Base-by-base conservation (phyloP, 192 early-diverging fungal species). In the Podila verticillata region DNA sequence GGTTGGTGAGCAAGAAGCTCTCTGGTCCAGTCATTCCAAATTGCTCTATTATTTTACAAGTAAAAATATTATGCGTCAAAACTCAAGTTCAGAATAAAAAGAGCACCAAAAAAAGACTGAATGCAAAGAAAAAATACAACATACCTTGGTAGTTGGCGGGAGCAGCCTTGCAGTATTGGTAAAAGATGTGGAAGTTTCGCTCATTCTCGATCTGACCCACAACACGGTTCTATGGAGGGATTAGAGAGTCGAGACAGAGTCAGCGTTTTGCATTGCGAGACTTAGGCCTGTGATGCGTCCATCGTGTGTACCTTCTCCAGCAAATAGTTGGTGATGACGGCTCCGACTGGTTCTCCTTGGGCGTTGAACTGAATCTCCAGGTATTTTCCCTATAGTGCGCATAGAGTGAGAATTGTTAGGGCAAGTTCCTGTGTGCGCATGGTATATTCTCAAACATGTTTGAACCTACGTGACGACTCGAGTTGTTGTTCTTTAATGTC, bases 141-240 rank as follows among this genome's bases (percentile, higher is more conserved):
- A 54, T 84, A 88, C 91, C 89, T 78, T 90, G 87, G 72, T 93
- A 95, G 48, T 88, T 82, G 35, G 88, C 77, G 44, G 94, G 86
- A 17, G 93, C 92, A n/a, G 91, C 92, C 69, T 94, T 95, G 72
- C 90, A 89, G 31, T 96, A 87, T 77, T 96, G 95, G 74, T 96
- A 96, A 83, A 99, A 99, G 51, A 99, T 94, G 79, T 99, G 98
- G 84, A 99, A 99, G 80, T 98, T 99, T 74, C 98, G 89, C 81
- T 99, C 98, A 65, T 96, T 94, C 4, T 88, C 86, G 66, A 96
- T 95, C 73, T 97, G 97, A 20, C 93, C 92, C 35, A 99, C 97
- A 15, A 99, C 96, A 51, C 98, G 94, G 56, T 91, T 93, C 92
- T 95, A 82, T n/a, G n/a, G n/a, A 51, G n/a, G 20, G 24, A 34